A percentile compares a stretch with the other conserved stretches of the same genome.
Conservation (phyloP, 2,329 filamentous ascomycete genomes). For the Alternaria dauci region DNA sequence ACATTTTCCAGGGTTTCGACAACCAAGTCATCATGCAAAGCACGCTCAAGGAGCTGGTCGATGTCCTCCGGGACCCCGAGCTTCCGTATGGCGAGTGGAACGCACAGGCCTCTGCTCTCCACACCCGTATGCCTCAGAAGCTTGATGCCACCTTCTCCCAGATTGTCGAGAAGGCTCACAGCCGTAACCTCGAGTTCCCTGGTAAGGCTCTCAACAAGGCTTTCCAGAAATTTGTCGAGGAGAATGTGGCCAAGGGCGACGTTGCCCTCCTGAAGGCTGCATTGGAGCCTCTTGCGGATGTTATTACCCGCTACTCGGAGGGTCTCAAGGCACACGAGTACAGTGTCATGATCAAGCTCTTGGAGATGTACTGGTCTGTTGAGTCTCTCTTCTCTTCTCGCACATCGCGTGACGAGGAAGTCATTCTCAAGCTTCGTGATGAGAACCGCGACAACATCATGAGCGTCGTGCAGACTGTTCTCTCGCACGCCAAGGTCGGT, state of each 20-base stretch:
- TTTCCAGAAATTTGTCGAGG: conserved; percentile 86
- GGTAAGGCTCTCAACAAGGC: conserved; percentile 86
- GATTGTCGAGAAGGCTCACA: conserved; percentile 82
- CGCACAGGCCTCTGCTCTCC: conserved; percentile 93
- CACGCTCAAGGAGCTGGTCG: conserved; percentile 87
- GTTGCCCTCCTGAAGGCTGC: conserved; percentile 75
- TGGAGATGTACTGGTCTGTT: conserved; percentile 81
- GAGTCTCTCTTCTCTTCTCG: conserved; percentile 89
- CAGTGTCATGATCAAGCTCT: conserved; percentile 77
- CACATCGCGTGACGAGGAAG: conserved; percentile 87
- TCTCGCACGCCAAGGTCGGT: conserved; percentile 91
- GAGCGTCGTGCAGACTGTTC: conserved; percentile 84
- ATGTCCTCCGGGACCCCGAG: conserved; percentile 87
- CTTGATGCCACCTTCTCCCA: conserved; percentile 83
- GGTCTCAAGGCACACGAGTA: conserved; percentile 93
- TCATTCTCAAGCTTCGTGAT: conserved; percentile 91
- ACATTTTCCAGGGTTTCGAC: conserved; percentile 93
- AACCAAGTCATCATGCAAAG: conserved; percentile 95
- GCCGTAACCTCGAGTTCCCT: conserved; percentile 85
- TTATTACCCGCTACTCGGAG: conserved; percentile 83
- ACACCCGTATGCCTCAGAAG: conserved; percentile 95
- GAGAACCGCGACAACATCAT: conserved; percentile 92
- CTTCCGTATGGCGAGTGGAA: conserved; percentile 97
- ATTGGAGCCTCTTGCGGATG: conserved; percentile 76
- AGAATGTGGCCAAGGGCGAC: conserved; percentile 78